Percentiles rank a stretch among this genome's conserved stretches.
Evolutionary conservation across 345 rosid genomes (phyloP).

Genomic region (Mangifera indica): DNA sequence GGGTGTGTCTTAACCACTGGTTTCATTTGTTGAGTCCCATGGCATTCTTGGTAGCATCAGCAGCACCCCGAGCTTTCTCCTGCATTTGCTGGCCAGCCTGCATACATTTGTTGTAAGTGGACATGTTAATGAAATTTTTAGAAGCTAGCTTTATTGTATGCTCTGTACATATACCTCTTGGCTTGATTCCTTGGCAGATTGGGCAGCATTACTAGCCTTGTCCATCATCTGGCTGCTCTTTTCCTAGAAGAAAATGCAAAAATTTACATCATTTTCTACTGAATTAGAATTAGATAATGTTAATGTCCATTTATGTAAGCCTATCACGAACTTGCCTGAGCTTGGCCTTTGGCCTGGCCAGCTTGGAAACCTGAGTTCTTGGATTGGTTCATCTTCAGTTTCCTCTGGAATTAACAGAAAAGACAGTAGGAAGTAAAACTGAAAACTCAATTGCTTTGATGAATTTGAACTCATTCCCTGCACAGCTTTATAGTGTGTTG

Average conservation of each 20-base stretch:
- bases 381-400: conserved; percentile 12
- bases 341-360: too few species aligned
- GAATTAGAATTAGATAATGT: too few species aligned
- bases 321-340: conserved; percentile 20
- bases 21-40: conserved; percentile 35
- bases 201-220: conserved; percentile 21
- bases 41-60: too few species aligned
- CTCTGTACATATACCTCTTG: conserved; percentile 21
- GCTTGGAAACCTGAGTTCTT: conserved; percentile 25
- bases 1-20: not conserved
- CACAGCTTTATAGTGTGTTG: not conserved
- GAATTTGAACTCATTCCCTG: too few species aligned
- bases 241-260: conserved; percentile 23
- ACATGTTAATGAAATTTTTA: too few species aligned
- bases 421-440: too few species aligned
- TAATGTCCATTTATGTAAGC: not conserved
- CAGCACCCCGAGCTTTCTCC: conserved; percentile 36
- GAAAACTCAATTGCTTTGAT: too few species aligned
- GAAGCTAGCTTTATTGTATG: too few species aligned
- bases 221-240: conserved; percentile 26
- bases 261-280: too few species aligned
- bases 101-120: not conserved
- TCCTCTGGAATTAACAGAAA: not conserved
- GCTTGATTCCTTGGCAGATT: conserved; percentile 30
- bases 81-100: conserved; percentile 37